Evolutionary conservation across 202 grass and related monocot genomes (phyloP).

Genomic region (Musa balbisiana): DNA sequence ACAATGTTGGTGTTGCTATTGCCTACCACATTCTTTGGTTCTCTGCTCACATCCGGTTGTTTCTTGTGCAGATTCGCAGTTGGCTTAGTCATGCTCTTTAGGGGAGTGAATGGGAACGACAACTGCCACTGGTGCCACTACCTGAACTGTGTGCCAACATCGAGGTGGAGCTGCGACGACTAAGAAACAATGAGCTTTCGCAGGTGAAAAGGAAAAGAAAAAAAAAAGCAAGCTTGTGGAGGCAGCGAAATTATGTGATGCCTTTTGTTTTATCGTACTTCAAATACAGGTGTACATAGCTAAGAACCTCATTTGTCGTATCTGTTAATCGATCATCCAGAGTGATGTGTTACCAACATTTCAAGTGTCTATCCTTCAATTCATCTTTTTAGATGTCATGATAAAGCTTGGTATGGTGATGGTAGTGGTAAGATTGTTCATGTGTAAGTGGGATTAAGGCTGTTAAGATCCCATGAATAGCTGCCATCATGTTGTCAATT

Average conservation of each 20-base stretch:
- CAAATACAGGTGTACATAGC: constrained; percentile 2
- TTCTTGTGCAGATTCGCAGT: constrained; percentile 43
- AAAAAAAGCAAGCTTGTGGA: neutral
- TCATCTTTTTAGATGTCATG: neutral
- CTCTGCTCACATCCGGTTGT: neutral
- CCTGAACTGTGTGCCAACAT: constrained; percentile 88
- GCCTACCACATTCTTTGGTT: neutral
- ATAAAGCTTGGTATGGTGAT: neutral
- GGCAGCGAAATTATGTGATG: neutral
- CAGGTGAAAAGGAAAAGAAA: too few species aligned
- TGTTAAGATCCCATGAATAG: too few species aligned
- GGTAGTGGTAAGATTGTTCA: too few species aligned
- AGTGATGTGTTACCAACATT: neutral
- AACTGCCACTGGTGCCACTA: constrained; percentile 97
- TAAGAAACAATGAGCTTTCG: constrained; percentile 17
- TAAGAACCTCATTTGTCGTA: neutral
- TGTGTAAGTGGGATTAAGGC: too few species aligned
- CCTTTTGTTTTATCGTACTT: neutral
- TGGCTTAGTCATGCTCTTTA: constrained; percentile 82
- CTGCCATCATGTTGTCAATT: too few species aligned
- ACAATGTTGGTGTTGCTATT: neutral
- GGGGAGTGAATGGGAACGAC: constrained; percentile 79
- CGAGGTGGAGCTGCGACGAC: constrained; percentile 72
- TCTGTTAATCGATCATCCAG: neutral
- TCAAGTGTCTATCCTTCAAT: neutral